Conservation (phyloP, 306 rosid species). For the Malus domestica region DNA sequence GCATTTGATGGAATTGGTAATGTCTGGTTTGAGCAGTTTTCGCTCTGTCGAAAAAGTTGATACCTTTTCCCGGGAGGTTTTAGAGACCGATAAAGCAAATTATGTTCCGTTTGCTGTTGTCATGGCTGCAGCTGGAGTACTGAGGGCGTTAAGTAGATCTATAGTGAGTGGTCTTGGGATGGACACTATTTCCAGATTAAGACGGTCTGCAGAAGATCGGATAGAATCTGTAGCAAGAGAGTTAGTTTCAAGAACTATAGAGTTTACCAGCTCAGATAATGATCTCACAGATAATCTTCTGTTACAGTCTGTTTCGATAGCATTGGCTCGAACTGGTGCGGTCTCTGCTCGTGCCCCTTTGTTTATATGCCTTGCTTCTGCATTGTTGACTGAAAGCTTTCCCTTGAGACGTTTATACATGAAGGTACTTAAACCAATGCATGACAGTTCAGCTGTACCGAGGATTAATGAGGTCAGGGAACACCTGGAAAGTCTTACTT, state of each 20-base stretch:
- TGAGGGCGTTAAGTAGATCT: constrained; percentile 43
- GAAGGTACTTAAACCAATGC: constrained; percentile 26
- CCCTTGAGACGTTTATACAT: constrained; percentile 55
- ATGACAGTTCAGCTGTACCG: constrained; percentile 19
- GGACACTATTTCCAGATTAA: constrained; percentile 32
- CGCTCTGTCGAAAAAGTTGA: constrained; percentile 33
- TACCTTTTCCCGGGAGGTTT: constrained; percentile 27
- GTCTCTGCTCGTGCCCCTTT: constrained; percentile 51
- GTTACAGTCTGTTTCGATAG: constrained; percentile 59
- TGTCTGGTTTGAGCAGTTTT: constrained; percentile 42
- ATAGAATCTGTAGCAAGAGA: constrained; percentile 45
- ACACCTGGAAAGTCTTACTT: constrained; percentile 49
- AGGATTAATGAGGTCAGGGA: constrained; percentile 44
- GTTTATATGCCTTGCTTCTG: constrained; percentile 53
- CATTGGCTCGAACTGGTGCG: constrained; percentile 52
- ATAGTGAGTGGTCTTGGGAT: constrained; percentile 26
- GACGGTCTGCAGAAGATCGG: constrained; percentile 39
- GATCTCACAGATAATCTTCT: constrained; percentile 35
- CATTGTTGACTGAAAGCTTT: constrained; percentile 61
- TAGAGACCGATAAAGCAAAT: constrained; percentile 36
- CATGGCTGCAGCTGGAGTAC: constrained; percentile 74
- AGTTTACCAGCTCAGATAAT: constrained; percentile 3
- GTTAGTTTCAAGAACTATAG: constrained; percentile 30
- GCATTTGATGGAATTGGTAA: constrained; percentile 72
- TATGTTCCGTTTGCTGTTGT: constrained; percentile 54